These are phyloP conservation scores for Ailanthus altissimus DNA, from an alignment of 345 rosid species.

Conservation along the genomic window DNA sequence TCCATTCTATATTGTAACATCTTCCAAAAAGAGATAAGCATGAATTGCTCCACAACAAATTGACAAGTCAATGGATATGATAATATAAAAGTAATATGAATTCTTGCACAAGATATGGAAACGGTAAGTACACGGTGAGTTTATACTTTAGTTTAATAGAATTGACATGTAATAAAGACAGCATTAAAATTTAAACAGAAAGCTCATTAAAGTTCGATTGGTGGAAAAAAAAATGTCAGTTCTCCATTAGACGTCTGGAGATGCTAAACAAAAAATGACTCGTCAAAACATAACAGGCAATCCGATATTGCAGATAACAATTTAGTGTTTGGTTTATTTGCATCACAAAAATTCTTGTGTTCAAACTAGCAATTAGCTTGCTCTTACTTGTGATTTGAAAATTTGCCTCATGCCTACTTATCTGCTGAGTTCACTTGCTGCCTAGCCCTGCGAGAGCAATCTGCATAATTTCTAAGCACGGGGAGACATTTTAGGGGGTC, in stretches of 20 bases:
- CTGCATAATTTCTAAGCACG: slow-evolving; percentile 55
- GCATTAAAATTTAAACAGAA: not conserved
- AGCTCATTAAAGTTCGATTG: not conserved
- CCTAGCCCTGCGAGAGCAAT: slow-evolving; percentile 74
- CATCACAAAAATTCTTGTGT: slow-evolving; percentile 1
- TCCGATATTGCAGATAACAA: slow-evolving; percentile 3
- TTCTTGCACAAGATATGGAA: not conserved
- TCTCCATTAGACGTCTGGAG: not conserved
- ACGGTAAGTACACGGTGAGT: not conserved
- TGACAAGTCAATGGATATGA: not conserved
- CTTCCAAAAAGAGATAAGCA: not conserved
- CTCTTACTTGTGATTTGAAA: not conserved
- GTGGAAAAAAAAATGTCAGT: not conserved
- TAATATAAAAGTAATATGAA: not conserved
- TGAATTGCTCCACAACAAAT: not conserved
- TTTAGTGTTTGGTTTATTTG: slow-evolving; percentile 16
- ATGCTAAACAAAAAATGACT: slow-evolving; percentile 14
- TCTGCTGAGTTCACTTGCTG: slow-evolving; percentile 45
- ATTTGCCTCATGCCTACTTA: slow-evolving; percentile 22
- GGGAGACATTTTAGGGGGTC: slow-evolving; percentile 67
- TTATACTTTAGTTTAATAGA: not conserved
- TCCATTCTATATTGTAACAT: too few relatives aligned
- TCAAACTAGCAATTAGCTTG: slow-evolving; percentile 15
- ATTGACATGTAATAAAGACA: not conserved
- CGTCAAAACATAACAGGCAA: slow-evolving; percentile 12